Evolutionary conservation across 2,329 filamentous ascomycete species (phyloP), one percentile per base, ranked within the genome.

Genomic region (Penicillium sp.): DNA sequence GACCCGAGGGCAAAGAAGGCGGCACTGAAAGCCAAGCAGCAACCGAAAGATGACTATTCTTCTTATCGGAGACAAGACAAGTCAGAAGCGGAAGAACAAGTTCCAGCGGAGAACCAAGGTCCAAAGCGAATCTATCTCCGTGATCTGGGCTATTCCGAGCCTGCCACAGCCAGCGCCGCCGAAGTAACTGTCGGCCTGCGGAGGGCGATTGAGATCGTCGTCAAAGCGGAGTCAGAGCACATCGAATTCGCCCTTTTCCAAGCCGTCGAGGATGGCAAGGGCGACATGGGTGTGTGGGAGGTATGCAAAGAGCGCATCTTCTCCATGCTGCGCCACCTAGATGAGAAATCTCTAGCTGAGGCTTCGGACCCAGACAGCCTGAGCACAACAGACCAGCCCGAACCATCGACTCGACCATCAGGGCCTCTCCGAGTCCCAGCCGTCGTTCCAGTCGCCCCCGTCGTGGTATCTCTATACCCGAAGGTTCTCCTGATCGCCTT

Each of bases 241-340:
- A 76, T 76, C 19, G 68, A 72, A 54, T 52, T 59, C 7, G 66
- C 69, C 17, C 64, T 77, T 5, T 67, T 67, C 46, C 59, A 62
- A 17, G 67, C 68, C 27, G 61, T 74, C 52, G 51, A 68, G 37
- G 55, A 65, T 8, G 62, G 67, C n/a, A 66, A 65, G 40, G 68
- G 71, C 23, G 75, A 78, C 40, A 56, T 68, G 25, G 73, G 67
- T 4, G 61, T 78, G 13, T 78, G 75, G 76, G 66, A 70, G 12
- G 65, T 78, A 7, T 77, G 76, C 53, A 69, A 73, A 57, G 60
- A 70, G n/a, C 67, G 67, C 25, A 71, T 78, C n/a, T 78, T 78
- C 61, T 70, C 69, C 19, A 69, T 78, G 62, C 55, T 76, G 10
- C 61, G 59, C 9, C 62, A 70, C 54, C 58, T 76, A 10, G 67